Conservation (phyloP, 2,329 filamentous ascomycete genomes). For the Zymoseptoria tritici region DNA sequence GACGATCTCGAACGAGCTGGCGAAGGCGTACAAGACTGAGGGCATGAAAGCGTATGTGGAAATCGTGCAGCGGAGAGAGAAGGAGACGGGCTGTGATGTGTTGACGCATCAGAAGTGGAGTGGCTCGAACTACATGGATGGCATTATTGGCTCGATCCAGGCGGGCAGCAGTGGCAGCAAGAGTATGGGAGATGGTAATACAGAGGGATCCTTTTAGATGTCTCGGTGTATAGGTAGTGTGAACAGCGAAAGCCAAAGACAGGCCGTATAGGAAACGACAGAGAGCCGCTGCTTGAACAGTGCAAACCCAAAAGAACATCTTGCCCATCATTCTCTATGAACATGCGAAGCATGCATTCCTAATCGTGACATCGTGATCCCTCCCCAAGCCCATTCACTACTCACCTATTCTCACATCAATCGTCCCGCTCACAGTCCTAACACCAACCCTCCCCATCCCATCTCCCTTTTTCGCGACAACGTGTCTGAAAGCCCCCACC, state of each 20-base stretch:
- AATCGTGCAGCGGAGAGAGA: conserved; percentile 79
- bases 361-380: too few relatives aligned
- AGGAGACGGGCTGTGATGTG: conserved; percentile 86
- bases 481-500: conserved; percentile 21
- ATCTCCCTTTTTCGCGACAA: conserved; percentile 35
- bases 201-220: conserved; percentile 51
- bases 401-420: conserved; percentile 20
- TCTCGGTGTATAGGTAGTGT: neutral
- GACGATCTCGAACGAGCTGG: conserved; percentile 64
- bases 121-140: conserved; percentile 70
- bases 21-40: conserved; percentile 73
- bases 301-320: too few relatives aligned
- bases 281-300: too few relatives aligned
- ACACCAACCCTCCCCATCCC: conserved; percentile 31
- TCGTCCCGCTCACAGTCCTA: conserved; percentile 23
- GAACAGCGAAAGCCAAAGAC: neutral
- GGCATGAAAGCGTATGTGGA: conserved; percentile 99
- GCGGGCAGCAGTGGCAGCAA: conserved; percentile 82
- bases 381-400: neutral
- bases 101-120: conserved; percentile 90
- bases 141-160: conserved; percentile 81
- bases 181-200: conserved; percentile 94
- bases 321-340: too few relatives aligned
- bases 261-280: too few relatives aligned
- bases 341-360: too few relatives aligned